Evolutionary conservation across 495 filamentous ascomycete genomes (phyloP).

Genomic region (Hypoxylon subgilvum): DNA sequence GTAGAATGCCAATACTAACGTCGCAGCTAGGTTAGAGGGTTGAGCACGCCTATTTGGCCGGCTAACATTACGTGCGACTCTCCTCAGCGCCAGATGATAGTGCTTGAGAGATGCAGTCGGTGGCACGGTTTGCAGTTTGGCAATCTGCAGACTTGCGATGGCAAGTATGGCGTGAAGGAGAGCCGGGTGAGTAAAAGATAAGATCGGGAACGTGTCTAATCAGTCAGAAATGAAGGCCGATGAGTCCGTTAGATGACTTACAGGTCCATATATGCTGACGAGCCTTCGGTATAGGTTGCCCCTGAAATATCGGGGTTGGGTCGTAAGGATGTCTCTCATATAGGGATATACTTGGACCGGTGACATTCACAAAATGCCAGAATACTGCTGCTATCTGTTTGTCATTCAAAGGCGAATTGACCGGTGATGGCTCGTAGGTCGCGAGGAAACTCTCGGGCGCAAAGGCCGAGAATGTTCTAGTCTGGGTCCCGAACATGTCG

Average conservation of each 20-base stretch:
- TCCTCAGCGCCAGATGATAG: constrained; percentile 83
- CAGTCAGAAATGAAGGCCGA: background rate
- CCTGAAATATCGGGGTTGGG: constrained; percentile 71
- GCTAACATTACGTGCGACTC: constrained; percentile 75
- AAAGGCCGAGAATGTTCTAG: constrained; percentile 52
- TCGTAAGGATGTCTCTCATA: constrained; percentile 86
- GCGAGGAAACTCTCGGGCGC: constrained; percentile 68
- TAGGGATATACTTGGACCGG: constrained; percentile 83
- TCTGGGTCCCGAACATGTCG: constrained; percentile 46
- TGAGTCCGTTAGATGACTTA: constrained; percentile 44
- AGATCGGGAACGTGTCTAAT: constrained; percentile 77
- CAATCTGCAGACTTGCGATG: constrained; percentile 84
- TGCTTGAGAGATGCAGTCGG: constrained; percentile 84
- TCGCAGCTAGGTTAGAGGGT: constrained; percentile 83
- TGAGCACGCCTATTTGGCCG: constrained; percentile 74
- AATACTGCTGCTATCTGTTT: constrained; percentile 84
- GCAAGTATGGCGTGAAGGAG: constrained; percentile 93
- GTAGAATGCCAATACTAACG: constrained; percentile 87
- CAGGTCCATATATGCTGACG: constrained; percentile 83
- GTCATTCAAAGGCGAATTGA: constrained; percentile 82
- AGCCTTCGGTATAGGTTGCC: constrained; percentile 65
- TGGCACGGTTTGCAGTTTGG: constrained; percentile 74
- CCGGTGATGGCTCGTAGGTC: constrained; percentile 73
- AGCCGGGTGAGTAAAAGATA: constrained; percentile 81
- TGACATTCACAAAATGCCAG: constrained; percentile 89